Percentiles rank a stretch among this genome's conserved stretches.
Evolutionary conservation across 352 stramenopile genomes (phyloP).

Genomic region (Pseudoperonospora humuli): DNA sequence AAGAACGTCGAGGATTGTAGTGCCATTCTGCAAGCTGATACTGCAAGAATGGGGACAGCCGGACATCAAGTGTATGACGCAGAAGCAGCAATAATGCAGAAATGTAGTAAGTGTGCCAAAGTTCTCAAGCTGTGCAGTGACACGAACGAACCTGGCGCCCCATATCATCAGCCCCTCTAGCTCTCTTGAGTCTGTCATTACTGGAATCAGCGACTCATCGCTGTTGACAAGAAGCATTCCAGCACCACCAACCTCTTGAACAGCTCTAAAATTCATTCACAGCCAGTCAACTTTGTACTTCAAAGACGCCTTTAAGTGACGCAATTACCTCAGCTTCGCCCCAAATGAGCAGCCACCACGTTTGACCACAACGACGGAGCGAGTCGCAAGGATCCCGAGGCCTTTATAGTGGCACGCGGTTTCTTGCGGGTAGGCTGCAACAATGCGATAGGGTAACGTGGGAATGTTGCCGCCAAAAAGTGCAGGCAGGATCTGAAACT

Average conservation of each 20-base stretch:
- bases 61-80: not conserved
- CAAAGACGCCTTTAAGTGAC: no score
- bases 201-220: constrained; percentile 48
- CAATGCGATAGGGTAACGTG: no score
- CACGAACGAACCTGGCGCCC: constrained; percentile 39
- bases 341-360: no score
- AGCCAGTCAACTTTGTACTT: not conserved
- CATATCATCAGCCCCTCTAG: constrained; percentile 43
- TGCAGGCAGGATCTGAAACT: no score
- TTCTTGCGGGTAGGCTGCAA: no score
- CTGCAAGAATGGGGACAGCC: constrained; percentile 9
- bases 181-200: constrained; percentile 60
- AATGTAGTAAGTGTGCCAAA: not conserved
- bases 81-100: not conserved
- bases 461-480: no score
- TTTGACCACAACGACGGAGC: no score
- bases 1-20: constrained; percentile 33
- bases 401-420: no score
- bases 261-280: constrained; percentile 18
- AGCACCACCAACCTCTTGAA: constrained; percentile 58
- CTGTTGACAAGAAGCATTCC: constrained; percentile 64
- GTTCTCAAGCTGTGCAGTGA: no score
- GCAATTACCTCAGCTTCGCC: no score
- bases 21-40: constrained; percentile 39
- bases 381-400: no score